These are phyloP conservation scores for Candida mesenterica DNA, from an alignment of 1,139 yeast species.

Conservation along the genomic window DNA sequence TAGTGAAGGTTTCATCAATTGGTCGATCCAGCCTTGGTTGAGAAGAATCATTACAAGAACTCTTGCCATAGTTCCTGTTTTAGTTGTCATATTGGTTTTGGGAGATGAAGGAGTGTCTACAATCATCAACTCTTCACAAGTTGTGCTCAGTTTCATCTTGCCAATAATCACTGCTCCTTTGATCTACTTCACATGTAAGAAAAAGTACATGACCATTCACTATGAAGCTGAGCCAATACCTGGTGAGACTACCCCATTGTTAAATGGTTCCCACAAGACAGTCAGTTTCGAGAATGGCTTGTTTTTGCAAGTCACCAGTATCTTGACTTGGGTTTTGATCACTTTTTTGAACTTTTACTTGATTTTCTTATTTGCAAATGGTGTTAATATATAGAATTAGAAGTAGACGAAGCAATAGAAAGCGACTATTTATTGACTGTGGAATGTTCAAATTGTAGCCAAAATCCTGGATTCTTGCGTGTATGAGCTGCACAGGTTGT, in stretches of 20 bases:
- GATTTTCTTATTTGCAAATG: constrained; percentile 63
- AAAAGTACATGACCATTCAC: constrained; percentile 57
- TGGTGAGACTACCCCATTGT: constrained; percentile 12
- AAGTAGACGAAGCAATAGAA: neutral
- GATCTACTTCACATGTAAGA: constrained; percentile 68
- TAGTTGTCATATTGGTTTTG: constrained; percentile 56
- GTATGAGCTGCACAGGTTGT: too few relatives aligned
- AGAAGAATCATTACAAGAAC: constrained; percentile 69
- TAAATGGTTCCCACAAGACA: constrained; percentile 12
- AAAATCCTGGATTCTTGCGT: too few relatives aligned
- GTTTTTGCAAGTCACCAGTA: constrained; percentile 52
- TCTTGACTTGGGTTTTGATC: constrained; percentile 69
- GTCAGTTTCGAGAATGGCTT: constrained; percentile 62
- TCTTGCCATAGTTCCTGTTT: constrained; percentile 71
- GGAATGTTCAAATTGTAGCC: too few relatives aligned
- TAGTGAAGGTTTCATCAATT: constrained; percentile 76
- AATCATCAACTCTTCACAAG: constrained; percentile 75
- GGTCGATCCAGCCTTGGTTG: constrained; percentile 77
- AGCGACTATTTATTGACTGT: constrained; percentile 5
- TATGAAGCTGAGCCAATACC: constrained; percentile 14
- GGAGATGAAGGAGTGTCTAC: constrained; percentile 63
- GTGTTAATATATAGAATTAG: constrained; percentile 54
- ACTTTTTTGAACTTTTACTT: constrained; percentile 72
- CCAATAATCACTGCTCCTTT: constrained; percentile 79
- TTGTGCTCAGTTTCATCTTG: constrained; percentile 65